Conservation (phyloP, 305 asterid genomes). For the Salvia sclarea region DNA sequence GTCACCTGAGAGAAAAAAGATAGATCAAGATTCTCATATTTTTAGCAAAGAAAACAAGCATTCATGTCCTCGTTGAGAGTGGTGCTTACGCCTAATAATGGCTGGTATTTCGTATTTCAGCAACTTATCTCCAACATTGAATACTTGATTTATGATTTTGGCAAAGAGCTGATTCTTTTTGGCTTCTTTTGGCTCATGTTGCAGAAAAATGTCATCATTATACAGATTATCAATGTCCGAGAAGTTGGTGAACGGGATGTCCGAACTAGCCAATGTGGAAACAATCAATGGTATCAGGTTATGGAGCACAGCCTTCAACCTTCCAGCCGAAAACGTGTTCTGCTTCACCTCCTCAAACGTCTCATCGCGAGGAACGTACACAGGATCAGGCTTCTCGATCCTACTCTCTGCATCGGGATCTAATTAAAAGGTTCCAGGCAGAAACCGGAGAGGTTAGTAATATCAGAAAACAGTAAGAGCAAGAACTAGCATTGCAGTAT, state of each 20-base stretch:
- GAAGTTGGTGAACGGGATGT: slow-evolving; percentile 73
- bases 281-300: slow-evolving; percentile 71
- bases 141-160: slow-evolving; percentile 43
- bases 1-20: slow-evolving; percentile 53
- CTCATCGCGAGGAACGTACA: slow-evolving; percentile 87
- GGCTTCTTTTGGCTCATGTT: slow-evolving; percentile 33
- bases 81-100: slow-evolving; percentile 59
- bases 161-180: slow-evolving; percentile 34
- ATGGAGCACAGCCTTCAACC: slow-evolving; percentile 69
- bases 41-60: no score
- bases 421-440: slow-evolving; percentile 27
- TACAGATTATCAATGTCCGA: slow-evolving; percentile 77
- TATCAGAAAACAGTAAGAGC: neutral
- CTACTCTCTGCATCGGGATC: slow-evolving; percentile 60
- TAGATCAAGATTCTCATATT: neutral
- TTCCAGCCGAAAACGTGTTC: slow-evolving; percentile 68
- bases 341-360: slow-evolving; percentile 80
- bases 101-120: slow-evolving; percentile 83
- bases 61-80: neutral
- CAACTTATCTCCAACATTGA: slow-evolving; percentile 62
- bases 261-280: slow-evolving; percentile 63
- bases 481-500: neutral
- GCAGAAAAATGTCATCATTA: slow-evolving; percentile 55
- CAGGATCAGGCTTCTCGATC: slow-evolving; percentile 73
- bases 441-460: neutral